Percentiles rank a stretch among this genome's conserved stretches.
Conservation (phyloP, 148 eudicot species). For the Vaccinium darrowii region DNA sequence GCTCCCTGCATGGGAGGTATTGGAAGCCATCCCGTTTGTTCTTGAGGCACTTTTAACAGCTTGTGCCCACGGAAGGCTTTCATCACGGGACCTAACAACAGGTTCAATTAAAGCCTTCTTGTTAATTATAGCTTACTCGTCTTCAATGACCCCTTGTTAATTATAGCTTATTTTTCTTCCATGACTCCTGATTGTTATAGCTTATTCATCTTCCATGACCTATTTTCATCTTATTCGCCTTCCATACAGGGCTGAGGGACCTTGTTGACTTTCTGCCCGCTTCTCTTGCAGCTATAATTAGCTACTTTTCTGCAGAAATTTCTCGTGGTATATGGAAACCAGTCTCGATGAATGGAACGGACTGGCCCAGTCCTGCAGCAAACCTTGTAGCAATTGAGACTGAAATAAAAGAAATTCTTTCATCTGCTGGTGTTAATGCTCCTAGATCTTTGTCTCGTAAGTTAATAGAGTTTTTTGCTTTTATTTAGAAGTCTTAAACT, state of each 20-base stretch:
- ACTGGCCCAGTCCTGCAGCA: conserved; percentile 43
- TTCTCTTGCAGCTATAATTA: conserved; percentile 35
- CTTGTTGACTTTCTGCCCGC: conserved; percentile 43
- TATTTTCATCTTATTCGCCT: not conserved
- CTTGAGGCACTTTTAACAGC: conserved; percentile 32
- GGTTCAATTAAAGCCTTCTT: conserved; percentile 16
- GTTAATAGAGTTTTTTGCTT: not conserved
- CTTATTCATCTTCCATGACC: not conserved
- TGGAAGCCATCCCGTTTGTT: conserved; percentile 32
- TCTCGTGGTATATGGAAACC: conserved; percentile 41
- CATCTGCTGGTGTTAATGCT: conserved; percentile 32
- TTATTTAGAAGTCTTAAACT: not conserved
- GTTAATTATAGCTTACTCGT: not conserved
- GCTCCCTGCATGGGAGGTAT: conserved; percentile 32
- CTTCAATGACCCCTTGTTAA: not conserved
- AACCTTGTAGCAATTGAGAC: conserved; percentile 28
- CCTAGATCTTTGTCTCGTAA: conserved; percentile 30
- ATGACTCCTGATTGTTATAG: not conserved
- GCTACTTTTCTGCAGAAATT: conserved; percentile 43
- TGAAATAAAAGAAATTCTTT: conserved; percentile 34
- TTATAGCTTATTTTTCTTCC: not conserved
- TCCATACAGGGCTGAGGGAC: conserved; percentile 37
- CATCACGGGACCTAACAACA: conserved; percentile 27
- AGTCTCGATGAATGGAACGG: conserved; percentile 39
- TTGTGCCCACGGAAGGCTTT: conserved; percentile 33